phyloP scores from a whole-genome alignment of 352 stramenopile species.

The Blastocystis hominis region DNA sequence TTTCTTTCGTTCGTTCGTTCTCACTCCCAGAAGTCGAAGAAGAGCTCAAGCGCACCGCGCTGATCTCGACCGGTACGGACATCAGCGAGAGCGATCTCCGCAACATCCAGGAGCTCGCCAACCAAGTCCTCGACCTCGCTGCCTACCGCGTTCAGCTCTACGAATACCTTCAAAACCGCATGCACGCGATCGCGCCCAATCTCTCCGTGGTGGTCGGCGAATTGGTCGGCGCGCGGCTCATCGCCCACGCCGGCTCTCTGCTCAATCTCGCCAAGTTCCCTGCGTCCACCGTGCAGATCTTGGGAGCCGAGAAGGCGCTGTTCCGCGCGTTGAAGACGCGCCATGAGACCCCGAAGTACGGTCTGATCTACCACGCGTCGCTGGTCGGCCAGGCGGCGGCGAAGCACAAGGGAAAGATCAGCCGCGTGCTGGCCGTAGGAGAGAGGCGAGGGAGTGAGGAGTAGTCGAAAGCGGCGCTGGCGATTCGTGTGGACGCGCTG shows the following conservation, averaged over 20 bases:
- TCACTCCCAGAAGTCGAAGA: slow-evolving; percentile 80
- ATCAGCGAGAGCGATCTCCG: slow-evolving; percentile 94
- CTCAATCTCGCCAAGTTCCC: slow-evolving; percentile 99
- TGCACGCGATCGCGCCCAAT: slow-evolving; percentile 98
- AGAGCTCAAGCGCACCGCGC: slow-evolving; percentile 89
- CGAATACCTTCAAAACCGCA: slow-evolving; percentile 98
- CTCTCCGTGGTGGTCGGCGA: slow-evolving; percentile 97
- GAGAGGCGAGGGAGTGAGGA: not conserved
- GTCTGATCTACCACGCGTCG: slow-evolving; percentile 99
- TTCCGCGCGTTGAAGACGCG: slow-evolving; percentile 99
- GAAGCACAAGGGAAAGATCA: slow-evolving; percentile 99
- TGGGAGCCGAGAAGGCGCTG: slow-evolving; percentile 97
- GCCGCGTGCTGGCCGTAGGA: slow-evolving; percentile 81
- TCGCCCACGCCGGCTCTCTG: slow-evolving; percentile 93
- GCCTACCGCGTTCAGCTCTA: slow-evolving; percentile 90
- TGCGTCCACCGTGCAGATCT: slow-evolving; percentile 92
- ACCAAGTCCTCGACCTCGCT: slow-evolving; percentile 75
- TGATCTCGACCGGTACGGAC: slow-evolving; percentile 98
- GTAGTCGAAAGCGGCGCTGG: slow-evolving; percentile 84
- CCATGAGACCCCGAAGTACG: slow-evolving; percentile 98
- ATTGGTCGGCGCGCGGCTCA: slow-evolving; percentile 91
- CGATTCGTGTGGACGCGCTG: slow-evolving; percentile 96
- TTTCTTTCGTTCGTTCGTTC: slow-evolving; percentile 49
- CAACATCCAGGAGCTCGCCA: slow-evolving; percentile 83
- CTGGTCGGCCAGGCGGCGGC: slow-evolving; percentile 94